Evolutionary conservation across 495 filamentous ascomycete genomes (phyloP), one percentile per base, ranked within the genome.

Genomic region (Thozetella sp.): DNA sequence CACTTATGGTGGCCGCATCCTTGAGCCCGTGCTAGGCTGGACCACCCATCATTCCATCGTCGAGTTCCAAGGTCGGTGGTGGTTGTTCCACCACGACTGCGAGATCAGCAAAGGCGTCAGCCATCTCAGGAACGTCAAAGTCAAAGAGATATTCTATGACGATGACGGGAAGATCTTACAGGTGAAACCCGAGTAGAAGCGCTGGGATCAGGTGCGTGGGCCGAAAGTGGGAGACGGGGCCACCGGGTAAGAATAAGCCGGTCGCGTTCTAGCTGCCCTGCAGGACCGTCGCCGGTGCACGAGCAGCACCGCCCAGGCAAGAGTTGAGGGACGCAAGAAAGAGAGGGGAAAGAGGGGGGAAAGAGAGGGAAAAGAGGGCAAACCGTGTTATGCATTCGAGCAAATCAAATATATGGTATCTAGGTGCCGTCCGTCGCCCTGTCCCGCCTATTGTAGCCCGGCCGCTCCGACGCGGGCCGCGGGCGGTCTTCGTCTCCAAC

Each of bases 11-110:
- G 89, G 89, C 1, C 71, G 84, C 37, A 88, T 92, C 59, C 69
- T 92, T 54, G 88, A 92, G 77, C 89, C 89, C 1, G 89, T 91
- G 59, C 64, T 88, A 2, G 89, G 89, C 3, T 92, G 89, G 89
- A 92, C 89, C 50, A 92, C 89, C 56, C 88, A 91, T 75, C 89
- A 91, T 73, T 88, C 84, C n/a, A 87, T 92, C 64, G 86, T 84
- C 25, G 88, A 91, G 78, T 90, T 86, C 64, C 63, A 82, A 73
- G 87, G 80, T 3, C 78, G 79, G 55, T 91, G 88, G 89, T 91
- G 80, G 69, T 63, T 92, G 56, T 91, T 91, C 66, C 85, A 91
- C 71, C 89, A 91, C 67, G 89, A 92, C 75, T 84, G 85, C 63
- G 80, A 83, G 67, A 66, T 90, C 23, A 86, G 82, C 22, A 64